Percentiles rank a stretch among this genome's conserved stretches.
Evolutionary conservation across 1,284 basidiomycete species (phyloP).

Genomic region (Moniliophthora roreri): DNA sequence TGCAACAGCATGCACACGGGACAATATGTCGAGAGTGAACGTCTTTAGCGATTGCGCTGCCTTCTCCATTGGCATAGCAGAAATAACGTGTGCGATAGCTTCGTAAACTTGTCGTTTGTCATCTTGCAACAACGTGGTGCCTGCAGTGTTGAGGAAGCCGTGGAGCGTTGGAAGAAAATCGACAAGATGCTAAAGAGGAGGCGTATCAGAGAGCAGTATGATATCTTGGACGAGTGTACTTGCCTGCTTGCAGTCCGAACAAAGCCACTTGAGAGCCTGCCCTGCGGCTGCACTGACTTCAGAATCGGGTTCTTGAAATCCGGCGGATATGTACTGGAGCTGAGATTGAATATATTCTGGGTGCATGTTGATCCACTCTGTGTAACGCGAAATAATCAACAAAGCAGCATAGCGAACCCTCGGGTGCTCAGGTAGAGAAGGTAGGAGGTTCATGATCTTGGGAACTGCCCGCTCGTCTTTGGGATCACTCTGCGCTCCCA

Average conservation of each 20-base stretch:
- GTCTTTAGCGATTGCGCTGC: constrained; percentile 83
- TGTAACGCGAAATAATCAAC: constrained; percentile 94
- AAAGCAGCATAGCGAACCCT: constrained; percentile 94
- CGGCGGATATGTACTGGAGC: constrained; percentile 89
- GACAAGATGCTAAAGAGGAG: constrained; percentile 70
- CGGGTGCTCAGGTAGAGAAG: constrained; percentile 88
- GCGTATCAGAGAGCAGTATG: constrained; percentile 13
- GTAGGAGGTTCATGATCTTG: constrained; percentile 94
- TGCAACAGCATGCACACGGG: constrained; percentile 66
- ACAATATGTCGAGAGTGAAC: constrained; percentile 77
- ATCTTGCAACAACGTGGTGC: constrained; percentile 78
- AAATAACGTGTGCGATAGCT: constrained; percentile 94
- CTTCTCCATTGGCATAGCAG: constrained; percentile 85
- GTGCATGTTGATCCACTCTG: constrained; percentile 94
- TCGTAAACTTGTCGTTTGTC: constrained; percentile 93
- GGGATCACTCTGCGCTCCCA: constrained; percentile 93
- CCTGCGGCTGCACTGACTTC: constrained; percentile 94
- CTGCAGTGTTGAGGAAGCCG: constrained; percentile 81
- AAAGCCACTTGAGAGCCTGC: constrained; percentile 95
- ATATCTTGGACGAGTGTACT: constrained; percentile 17
- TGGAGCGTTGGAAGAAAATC: constrained; percentile 92
- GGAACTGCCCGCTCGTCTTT: constrained; percentile 86
- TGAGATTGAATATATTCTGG: constrained; percentile 86
- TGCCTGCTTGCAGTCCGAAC: constrained; percentile 92
- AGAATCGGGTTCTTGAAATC: constrained; percentile 79